phyloP scores from a whole-genome alignment of 805 yeast species.

The Kluyveromyces lactis region DNA sequence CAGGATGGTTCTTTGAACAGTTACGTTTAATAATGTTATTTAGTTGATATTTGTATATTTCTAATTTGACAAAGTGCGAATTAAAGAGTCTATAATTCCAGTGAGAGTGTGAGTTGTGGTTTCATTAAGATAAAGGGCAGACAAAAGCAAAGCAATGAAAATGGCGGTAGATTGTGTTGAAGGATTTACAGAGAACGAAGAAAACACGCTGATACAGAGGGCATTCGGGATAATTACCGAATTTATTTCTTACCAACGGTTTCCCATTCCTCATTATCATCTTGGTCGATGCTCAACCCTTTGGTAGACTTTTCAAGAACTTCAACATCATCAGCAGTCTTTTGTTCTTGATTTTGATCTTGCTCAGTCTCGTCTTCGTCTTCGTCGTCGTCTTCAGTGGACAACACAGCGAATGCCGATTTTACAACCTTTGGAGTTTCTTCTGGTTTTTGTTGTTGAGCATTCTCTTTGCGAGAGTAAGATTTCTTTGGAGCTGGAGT shows the following conservation, averaged over 20 bases:
- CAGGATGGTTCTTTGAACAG: too few relatives aligned
- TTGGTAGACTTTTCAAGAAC: conserved; percentile 33
- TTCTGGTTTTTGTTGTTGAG: conserved; percentile 12
- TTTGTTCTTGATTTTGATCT: conserved; percentile 14
- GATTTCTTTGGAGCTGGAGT: conserved; percentile 4
- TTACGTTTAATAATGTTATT: not conserved
- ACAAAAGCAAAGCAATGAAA: not conserved
- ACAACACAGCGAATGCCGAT: conserved; percentile 43
- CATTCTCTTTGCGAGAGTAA: conserved; percentile 16
- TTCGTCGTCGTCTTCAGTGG: conserved; percentile 45
- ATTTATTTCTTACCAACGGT: conserved; percentile 24
- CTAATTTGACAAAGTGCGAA: conserved; percentile 1
- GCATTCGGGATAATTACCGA: too few relatives aligned
- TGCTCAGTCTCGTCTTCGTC: conserved; percentile 17
- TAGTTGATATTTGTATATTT: not conserved
- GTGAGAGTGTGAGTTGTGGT: too few relatives aligned
- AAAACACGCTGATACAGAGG: too few relatives aligned
- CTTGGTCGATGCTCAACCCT: conserved; percentile 31
- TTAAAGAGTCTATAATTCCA: not conserved
- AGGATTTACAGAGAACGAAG: too few relatives aligned
- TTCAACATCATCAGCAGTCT: conserved; percentile 11
- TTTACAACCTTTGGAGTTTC: conserved; percentile 32
- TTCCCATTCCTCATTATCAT: conserved; percentile 37
- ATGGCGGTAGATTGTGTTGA: too few relatives aligned
- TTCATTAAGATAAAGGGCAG: not conserved